Evolutionary conservation across 2,329 filamentous ascomycete species (phyloP), one percentile per base, ranked within the genome.

Genomic region (Onygena corvina): DNA sequence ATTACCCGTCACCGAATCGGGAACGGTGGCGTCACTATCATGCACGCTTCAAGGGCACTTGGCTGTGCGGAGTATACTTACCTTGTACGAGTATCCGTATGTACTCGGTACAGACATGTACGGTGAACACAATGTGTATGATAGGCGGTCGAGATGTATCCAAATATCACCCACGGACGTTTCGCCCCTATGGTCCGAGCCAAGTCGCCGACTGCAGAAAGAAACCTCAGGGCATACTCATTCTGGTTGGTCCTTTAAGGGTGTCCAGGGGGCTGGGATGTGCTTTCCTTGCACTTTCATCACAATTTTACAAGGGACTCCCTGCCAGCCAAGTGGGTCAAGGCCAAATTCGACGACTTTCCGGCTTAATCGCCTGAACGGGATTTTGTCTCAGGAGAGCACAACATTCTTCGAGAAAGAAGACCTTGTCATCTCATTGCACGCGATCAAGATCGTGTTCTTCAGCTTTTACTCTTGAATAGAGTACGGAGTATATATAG

Each of bases 331-430:
- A 12, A 14, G 21, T 42, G 38, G 38, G 21, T 36, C 31, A 21
- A 34, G 46, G 9, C 31, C 34, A 48, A 21, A n/a, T 48, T 48
- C 46, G 34, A 38, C 27, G n/a, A 46, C 44, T 29, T 31, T 46
- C 44, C 44, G 44, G 44, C 27, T 42, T 23, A 42, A 27, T 42
- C 38, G 38, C 21, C 38, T 42, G 38, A 42, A 40, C 16, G 21
- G 38, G 12, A 5, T 25, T 27, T 12, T 42, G 38, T 42, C 38
- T 42, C 38, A 23, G 38, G n/a, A n/a, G n/a, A n/a, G n/a, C n/a
- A n/a, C n/a, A n/a, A n/a, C n/a, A n/a, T n/a, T n/a, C n/a, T 42
- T 27, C 21, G 21, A 42, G 21, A 27, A 9, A 21, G 16, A 42
- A n/a, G 5, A 42, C 27, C 38, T 23, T 27, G 21, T 27, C n/a